These are phyloP conservation scores for Saccharomycopsis amapae DNA, from an alignment of 805 yeast species.

Conservation along the genomic window DNA sequence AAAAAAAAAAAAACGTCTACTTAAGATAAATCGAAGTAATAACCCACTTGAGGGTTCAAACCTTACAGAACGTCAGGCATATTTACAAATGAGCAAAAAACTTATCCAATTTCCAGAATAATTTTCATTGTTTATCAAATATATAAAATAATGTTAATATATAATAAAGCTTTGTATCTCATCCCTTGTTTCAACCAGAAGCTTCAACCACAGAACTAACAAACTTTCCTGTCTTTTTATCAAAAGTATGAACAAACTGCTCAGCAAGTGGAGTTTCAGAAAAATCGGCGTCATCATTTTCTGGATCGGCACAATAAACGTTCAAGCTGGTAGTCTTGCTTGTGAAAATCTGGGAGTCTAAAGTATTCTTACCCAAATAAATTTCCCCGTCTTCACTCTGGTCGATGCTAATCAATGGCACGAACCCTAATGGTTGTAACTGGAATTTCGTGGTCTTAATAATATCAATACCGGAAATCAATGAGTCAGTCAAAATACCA, in stretches of 20 bases:
- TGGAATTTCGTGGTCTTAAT: constrained; percentile 79
- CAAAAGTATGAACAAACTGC: constrained; percentile 72
- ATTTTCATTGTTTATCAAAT: no score
- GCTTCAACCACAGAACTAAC: constrained; percentile 73
- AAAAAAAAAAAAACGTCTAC: no score
- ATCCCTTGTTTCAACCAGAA: constrained; percentile 68
- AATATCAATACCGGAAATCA: constrained; percentile 82
- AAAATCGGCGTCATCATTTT: constrained; percentile 49
- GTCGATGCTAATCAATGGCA: constrained; percentile 82
- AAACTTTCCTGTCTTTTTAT: constrained; percentile 45
- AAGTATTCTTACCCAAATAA: constrained; percentile 66
- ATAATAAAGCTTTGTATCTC: no score
- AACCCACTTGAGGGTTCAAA: no score
- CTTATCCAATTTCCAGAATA: no score
- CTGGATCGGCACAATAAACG: constrained; percentile 68
- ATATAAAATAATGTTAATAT: no score
- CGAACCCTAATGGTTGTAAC: constrained; percentile 71
- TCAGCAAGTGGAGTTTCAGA: constrained; percentile 85
- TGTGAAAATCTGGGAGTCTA: constrained; percentile 72
- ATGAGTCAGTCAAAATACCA: constrained; percentile 75
- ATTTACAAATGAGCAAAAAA: no score
- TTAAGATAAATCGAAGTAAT: no score
- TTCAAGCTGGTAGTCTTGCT: constrained; percentile 82
- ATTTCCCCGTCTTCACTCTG: constrained; percentile 82
- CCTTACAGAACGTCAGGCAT: no score